phyloP scores from a whole-genome alignment of 768 basidiomycete species.

The Plicaturopsis crispa region DNA sequence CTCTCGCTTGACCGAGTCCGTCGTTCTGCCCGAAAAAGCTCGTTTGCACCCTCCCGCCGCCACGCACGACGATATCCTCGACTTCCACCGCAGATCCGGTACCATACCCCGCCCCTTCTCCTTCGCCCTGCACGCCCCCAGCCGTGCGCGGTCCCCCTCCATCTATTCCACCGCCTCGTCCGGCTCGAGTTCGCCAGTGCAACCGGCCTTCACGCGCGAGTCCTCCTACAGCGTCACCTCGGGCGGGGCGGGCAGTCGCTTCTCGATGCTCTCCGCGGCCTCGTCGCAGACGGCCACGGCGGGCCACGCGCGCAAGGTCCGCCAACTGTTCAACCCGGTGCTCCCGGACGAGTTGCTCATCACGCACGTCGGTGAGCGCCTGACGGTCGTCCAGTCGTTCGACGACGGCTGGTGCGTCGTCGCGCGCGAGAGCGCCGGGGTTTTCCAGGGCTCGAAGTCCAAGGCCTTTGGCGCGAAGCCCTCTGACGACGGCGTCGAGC shows the following conservation, averaged over 20 bases:
- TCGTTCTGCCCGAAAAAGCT: constrained; percentile 48
- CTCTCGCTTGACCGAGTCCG: constrained; percentile 30
- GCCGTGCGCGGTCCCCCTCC: constrained; percentile 23
- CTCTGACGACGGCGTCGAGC: constrained; percentile 38
- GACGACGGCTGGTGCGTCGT: constrained; percentile 82
- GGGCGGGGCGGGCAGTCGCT: not conserved
- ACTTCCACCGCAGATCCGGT: constrained; percentile 35
- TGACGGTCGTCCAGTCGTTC: constrained; percentile 58
- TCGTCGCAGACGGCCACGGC: constrained; percentile 15
- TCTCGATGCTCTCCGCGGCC: constrained; percentile 8
- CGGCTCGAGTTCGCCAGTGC: constrained; percentile 3
- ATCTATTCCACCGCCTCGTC: constrained; percentile 30
- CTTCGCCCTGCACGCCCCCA: constrained; percentile 12
- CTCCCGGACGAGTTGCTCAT: constrained; percentile 69
- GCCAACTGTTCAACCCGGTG: constrained; percentile 58
- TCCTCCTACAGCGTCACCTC: constrained; percentile 2
- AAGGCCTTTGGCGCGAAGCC: constrained; percentile 17
- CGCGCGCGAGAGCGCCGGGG: constrained; percentile 37
- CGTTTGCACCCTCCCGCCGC: constrained; percentile 25
- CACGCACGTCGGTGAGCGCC: constrained; percentile 42
- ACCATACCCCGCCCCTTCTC: constrained; percentile 32
- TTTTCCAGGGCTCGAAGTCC: constrained; percentile 14
- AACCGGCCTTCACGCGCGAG: constrained; percentile 18
- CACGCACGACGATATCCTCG: constrained; percentile 33
- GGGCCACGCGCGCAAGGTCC: constrained; percentile 43